Evolutionary conservation across 495 filamentous ascomycete species (phyloP).

Genomic region (Daldinia grandis): DNA sequence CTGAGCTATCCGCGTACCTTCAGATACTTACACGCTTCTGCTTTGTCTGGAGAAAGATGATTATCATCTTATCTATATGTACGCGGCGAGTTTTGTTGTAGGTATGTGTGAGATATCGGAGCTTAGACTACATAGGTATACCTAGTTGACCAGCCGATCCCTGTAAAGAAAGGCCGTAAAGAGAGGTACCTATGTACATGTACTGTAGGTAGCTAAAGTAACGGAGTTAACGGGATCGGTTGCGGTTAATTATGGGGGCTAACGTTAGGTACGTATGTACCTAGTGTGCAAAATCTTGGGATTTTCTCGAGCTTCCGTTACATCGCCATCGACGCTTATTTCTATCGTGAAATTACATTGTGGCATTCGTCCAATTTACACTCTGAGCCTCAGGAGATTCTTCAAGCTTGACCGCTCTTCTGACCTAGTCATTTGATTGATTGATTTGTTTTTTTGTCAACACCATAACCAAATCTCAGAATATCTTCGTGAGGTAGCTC

Average conservation of each 20-base stretch:
- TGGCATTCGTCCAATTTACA: conserved; percentile 29
- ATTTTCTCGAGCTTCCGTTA: conserved; percentile 4
- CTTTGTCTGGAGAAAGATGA: conserved; percentile 17
- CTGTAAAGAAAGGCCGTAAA: background rate
- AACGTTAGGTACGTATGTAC: background rate
- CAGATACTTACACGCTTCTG: conserved; percentile 6
- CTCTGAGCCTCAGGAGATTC: conserved; percentile 30
- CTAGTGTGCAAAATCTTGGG: background rate
- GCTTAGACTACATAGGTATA: background rate
- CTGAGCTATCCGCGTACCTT: conserved; percentile 15
- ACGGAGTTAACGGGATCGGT: conserved; percentile 34
- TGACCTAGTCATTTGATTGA: conserved; percentile 27
- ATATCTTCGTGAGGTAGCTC: conserved; percentile 5
- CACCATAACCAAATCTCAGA: conserved; percentile 4
- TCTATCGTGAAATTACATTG: conserved; percentile 32
- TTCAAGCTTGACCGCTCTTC: conserved; percentile 33
- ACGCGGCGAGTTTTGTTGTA: conserved; percentile 12
- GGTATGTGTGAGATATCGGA: background rate
- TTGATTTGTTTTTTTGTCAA: background rate
- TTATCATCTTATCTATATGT: background rate
- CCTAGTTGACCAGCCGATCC: background rate
- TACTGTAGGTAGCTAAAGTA: background rate
- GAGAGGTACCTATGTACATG: background rate
- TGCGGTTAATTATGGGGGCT: conserved; percentile 40
- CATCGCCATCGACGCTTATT: conserved; percentile 32